Conservation (phyloP, 257 asterid species). For the Nemophila menziesii region DNA sequence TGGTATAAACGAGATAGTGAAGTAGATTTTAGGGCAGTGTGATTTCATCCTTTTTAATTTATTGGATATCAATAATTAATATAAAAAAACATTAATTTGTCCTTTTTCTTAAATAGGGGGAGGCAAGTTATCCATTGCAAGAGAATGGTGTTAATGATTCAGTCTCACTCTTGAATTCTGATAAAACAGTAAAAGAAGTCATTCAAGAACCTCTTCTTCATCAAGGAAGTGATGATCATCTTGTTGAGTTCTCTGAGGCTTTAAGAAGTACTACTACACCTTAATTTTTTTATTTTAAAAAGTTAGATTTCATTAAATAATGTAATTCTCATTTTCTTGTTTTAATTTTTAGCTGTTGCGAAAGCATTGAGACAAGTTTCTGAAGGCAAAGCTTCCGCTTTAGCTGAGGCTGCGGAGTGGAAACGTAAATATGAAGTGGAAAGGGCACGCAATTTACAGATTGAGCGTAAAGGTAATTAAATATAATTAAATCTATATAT, state of each 20-base stretch:
- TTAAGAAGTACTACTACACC: conserved; percentile 46
- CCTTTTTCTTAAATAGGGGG: conserved; percentile 25
- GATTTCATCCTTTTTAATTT: too few relatives aligned
- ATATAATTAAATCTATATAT: not conserved
- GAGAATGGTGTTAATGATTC: conserved; percentile 43
- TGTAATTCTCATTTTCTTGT: conserved; percentile 4
- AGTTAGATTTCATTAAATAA: not conserved
- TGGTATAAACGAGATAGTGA: too few relatives aligned
- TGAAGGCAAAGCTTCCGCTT: conserved; percentile 83
- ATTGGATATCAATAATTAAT: not conserved
- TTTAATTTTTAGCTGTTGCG: conserved; percentile 56
- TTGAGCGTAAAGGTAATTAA: conserved; percentile 42
- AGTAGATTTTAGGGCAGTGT: too few relatives aligned
- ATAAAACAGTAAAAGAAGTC: conserved; percentile 49
- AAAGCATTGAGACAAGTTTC: conserved; percentile 61
- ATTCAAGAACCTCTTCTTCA: conserved; percentile 54
- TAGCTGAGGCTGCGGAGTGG: conserved; percentile 96
- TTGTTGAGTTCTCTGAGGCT: conserved; percentile 80
- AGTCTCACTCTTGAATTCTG: conserved; percentile 36
- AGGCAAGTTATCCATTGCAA: conserved; percentile 23
- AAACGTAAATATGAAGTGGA: conserved; percentile 82
- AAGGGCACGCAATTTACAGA: conserved; percentile 45
- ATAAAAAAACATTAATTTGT: not conserved
- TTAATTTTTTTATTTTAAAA: conserved; percentile 5
- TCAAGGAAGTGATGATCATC: conserved; percentile 76